Evolutionary conservation across 257 asterid species (phyloP), one percentile per base, ranked within the genome.

Genomic region (Gynochthodes officinalis): DNA sequence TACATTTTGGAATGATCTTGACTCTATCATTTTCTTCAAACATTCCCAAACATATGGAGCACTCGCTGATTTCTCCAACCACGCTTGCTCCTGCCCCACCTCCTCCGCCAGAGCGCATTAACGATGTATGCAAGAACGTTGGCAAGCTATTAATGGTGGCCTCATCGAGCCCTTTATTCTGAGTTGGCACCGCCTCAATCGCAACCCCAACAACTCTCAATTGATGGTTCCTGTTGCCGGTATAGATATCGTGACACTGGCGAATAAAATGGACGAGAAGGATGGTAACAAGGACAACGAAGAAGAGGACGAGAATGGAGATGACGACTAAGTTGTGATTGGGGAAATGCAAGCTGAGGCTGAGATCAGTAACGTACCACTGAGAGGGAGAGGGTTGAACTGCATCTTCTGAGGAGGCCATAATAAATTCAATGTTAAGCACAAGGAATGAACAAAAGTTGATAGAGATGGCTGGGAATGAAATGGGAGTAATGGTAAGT

Each of bases 31-130:
- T 49, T 37, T 70, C 83, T 40, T 79, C 77, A 21, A 70, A 74
- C 15, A 39, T 19, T n/a, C 71, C 68, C 79, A 79, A 74, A 64
- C 77, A 79, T 44, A 79, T 79, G 5, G 71, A 70, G 23, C 79
- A 79, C 57, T 77, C 77, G 9, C 50, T 19, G 15, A 18, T 61
- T 58, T 58, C 69, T 50, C 28, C 48, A 40, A 60, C 19, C 16
- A 39, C 40, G 27, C 30, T 1, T n/a, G 6, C 13, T 21, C 27
- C 67, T 25, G 15, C 44, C 19, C 50, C 50, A 13, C 14, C 69
- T 46, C 16, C 37, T 3, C 73, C 37, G 30, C 57, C 48, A n/a
- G 27, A 30, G 48, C 19, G 16, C 62, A 55, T 35, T 8, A 42
- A 42, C 9, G 73, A 39, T 21, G 58, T 72, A 19, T 40, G 61